Percentiles rank a stretch among this genome's conserved stretches.
Conservation (phyloP, 352 stramenopile species). For the Phytophthora europaea region DNA sequence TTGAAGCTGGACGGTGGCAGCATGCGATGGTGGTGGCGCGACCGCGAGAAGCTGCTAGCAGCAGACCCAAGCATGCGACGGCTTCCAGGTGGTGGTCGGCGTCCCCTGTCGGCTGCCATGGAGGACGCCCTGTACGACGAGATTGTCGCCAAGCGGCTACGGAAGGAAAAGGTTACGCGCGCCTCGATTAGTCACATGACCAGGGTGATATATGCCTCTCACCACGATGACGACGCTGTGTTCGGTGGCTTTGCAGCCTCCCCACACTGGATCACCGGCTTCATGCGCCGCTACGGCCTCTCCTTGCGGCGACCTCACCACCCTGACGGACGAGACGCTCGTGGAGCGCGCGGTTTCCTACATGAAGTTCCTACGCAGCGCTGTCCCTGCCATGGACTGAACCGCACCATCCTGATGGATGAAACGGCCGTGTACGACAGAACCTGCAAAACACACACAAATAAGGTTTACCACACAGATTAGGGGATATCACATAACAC, state of each 20-base stretch:
- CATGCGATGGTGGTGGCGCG: slow-evolving; percentile 27
- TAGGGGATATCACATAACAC: too few relatives aligned
- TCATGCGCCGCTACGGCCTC: slow-evolving; percentile 40
- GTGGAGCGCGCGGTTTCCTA: slow-evolving; percentile 18
- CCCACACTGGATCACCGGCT: slow-evolving; percentile 31
- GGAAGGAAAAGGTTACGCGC: slow-evolving; percentile 25
- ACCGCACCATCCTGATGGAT: slow-evolving; percentile 29
- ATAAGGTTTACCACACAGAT: too few relatives aligned
- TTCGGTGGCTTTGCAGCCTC: slow-evolving; percentile 24
- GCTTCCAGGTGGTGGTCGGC: background rate
- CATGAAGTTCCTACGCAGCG: slow-evolving; percentile 11
- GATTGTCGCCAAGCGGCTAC: slow-evolving; percentile 9
- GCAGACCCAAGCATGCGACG: slow-evolving; percentile 5
- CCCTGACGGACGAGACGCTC: slow-evolving; percentile 24
- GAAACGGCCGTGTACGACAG: slow-evolving; percentile 17
- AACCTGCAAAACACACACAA: too few relatives aligned
- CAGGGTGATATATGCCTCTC: slow-evolving; percentile 6
- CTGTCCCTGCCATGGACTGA: slow-evolving; percentile 12
- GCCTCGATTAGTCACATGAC: slow-evolving; percentile 22
- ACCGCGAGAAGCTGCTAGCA: slow-evolving; percentile 19
- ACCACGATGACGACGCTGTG: background rate
- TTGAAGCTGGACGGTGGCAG: slow-evolving; percentile 18
- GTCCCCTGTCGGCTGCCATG: slow-evolving; percentile 4
- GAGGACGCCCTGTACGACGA: slow-evolving; percentile 16
- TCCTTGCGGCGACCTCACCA: slow-evolving; percentile 32